These are phyloP conservation scores for Pythium grandisporangium DNA, from an alignment of 352 stramenopile species.

Conservation along the genomic window DNA sequence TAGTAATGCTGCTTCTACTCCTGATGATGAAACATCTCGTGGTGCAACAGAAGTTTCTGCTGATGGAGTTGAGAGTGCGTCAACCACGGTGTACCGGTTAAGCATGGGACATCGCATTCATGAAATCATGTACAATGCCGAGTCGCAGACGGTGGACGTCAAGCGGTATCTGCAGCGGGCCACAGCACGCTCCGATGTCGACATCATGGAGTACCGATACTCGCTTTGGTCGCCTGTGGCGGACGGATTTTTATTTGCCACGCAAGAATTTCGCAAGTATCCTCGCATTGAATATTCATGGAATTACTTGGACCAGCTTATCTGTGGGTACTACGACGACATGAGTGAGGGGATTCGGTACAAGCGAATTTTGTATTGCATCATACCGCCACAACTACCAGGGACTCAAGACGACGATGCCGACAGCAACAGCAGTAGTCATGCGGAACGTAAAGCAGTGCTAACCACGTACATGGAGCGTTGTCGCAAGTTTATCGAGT, in stretches of 20 bases:
- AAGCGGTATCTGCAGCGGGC: slow-evolving; percentile 75
- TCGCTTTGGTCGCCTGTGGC: slow-evolving; percentile 65
- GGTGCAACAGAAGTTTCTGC: too few relatives aligned
- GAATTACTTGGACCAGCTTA: slow-evolving; percentile 81
- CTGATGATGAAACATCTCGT: too few relatives aligned
- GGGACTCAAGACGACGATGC: slow-evolving; percentile 18
- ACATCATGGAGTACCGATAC: slow-evolving; percentile 82
- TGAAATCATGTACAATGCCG: slow-evolving; percentile 82
- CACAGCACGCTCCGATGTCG: slow-evolving; percentile 46
- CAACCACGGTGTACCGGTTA: slow-evolving; percentile 65
- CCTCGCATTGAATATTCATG: slow-evolving; percentile 72
- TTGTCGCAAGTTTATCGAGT: slow-evolving; percentile 63
- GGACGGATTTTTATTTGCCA: slow-evolving; percentile 48
- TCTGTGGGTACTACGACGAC: slow-evolving; percentile 81
- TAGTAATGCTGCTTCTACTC: too few relatives aligned
- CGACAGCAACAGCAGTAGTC: too few relatives aligned
- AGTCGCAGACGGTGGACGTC: slow-evolving; percentile 80
- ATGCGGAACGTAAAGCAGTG: too few relatives aligned
- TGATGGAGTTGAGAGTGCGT: too few relatives aligned
- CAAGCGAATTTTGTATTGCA: slow-evolving; percentile 66
- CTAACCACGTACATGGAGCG: slow-evolving; percentile 51
- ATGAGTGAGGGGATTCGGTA: slow-evolving; percentile 82
- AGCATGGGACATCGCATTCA: slow-evolving; percentile 87
- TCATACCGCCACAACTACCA: slow-evolving; percentile 41
- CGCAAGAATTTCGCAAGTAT: slow-evolving; percentile 81